Evolutionary conservation across 202 grass and related monocot genomes (phyloP).

Genomic region (Alloteropsis angusta): DNA sequence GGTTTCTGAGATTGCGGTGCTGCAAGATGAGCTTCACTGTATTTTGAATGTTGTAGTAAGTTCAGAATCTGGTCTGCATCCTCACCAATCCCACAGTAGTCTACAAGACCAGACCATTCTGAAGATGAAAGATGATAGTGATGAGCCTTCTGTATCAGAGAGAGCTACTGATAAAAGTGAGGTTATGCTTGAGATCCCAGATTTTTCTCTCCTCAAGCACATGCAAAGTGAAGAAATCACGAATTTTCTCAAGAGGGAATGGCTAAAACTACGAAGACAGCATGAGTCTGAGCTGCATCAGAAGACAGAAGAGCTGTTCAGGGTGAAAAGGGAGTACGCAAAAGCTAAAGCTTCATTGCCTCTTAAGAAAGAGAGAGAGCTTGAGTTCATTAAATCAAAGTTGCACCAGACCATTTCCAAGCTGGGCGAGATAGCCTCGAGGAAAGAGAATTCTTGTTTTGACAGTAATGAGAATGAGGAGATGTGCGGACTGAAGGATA

Average conservation of each 20-base stretch:
- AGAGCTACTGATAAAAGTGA: constrained; percentile 27
- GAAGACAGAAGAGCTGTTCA: constrained; percentile 84
- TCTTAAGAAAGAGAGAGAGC: constrained; percentile 66
- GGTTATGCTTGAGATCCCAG: constrained; percentile 43
- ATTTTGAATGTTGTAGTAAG: constrained; percentile 26
- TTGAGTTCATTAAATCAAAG: constrained; percentile 42
- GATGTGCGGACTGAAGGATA: constrained; percentile 37
- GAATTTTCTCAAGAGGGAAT: constrained; percentile 49
- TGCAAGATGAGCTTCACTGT: constrained; percentile 42
- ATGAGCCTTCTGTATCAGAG: neutral
- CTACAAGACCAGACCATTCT: constrained; percentile 31
- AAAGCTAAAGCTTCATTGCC: constrained; percentile 45
- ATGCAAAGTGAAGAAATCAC: constrained; percentile 46
- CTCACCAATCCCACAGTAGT: neutral
- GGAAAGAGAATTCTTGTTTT: constrained; percentile 26
- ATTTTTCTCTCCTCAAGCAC: constrained; percentile 66
- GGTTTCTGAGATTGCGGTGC: constrained; percentile 20
- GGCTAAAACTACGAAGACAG: constrained; percentile 53
- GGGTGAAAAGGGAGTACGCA: constrained; percentile 61
- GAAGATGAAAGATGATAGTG: constrained; percentile 47
- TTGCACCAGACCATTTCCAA: constrained; percentile 47
- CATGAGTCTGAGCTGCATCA: constrained; percentile 48
- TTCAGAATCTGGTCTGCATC: constrained; percentile 22
- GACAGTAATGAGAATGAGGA: constrained; percentile 21
- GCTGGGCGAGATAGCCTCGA: constrained; percentile 45